Base-by-base conservation (phyloP, 2,329 filamentous ascomycete species). In the Aspergillus sp. region DNA sequence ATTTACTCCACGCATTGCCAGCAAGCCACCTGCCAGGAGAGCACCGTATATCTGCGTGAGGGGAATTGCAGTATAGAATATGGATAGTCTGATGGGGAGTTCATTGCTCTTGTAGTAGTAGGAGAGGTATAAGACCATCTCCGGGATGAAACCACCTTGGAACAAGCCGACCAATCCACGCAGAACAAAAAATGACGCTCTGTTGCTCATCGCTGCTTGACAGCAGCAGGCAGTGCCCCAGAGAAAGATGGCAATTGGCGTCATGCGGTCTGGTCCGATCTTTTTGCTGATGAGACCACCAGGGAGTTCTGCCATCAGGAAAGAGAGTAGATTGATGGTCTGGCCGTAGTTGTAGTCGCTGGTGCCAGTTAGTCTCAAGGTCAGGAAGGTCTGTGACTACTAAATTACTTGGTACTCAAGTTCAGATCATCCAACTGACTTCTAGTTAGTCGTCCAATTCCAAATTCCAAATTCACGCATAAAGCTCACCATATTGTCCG, bases 31-130 rank as follows among this genome's bases (percentile, higher is more conserved):
- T 0, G 68, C 71, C 9, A 75, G 57, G 6, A 75, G 62, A 0
- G 70, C 53, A 1, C 71, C 55, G 0, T 72, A 57, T 27, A 74
- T 73, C 7, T 64, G 60, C 0, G 69, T 56, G 27, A 88, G 26
- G 11, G 50, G 49, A 40, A 53, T 43, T 1, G 56, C 52, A 2
- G 57, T 51, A 43, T 54, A 60, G 42, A 52, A 59, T 19, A 19
- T 58, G 7, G 56, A 47, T 28, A 59, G 47, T 11, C 61, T 50
- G 5, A 76, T 73, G 0, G 83, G 81, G 0, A 88, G 70, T 59
- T 88, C 85, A 37, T 73, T 72, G 2, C 77, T 75, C 39, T 78
- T 88, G 65, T 88, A 88, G 57, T 83, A 89, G 59, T 88, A 88
- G 5, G 77, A 81, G 4, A 88, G 69, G 60, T 82, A 88, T 0